These are phyloP conservation scores for Baeospora myosura DNA, from an alignment of 1,284 basidiomycete genomes.

Conservation along the genomic window DNA sequence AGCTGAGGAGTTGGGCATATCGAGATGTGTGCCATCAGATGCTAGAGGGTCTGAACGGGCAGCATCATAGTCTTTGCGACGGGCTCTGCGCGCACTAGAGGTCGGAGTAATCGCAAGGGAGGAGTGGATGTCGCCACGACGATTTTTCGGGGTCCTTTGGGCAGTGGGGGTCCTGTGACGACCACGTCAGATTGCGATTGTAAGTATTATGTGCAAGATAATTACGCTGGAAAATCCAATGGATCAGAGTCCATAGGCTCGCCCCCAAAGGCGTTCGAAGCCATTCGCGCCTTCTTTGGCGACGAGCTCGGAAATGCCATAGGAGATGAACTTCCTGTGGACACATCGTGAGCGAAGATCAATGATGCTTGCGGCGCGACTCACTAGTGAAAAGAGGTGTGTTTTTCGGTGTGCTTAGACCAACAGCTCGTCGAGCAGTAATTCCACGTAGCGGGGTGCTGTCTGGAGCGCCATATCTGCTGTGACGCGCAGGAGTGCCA, in stretches of 20 bases:
- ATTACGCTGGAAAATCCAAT: conserved; percentile 53
- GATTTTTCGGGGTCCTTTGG: conserved; percentile 57
- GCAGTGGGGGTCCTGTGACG: conserved; percentile 27
- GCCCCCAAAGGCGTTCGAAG: conserved; percentile 10
- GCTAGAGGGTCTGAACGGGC: conserved; percentile 32
- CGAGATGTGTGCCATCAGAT: conserved; percentile 51
- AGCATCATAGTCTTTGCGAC: conserved; percentile 6
- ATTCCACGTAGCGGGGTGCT: conserved; percentile 40
- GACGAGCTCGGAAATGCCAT: conserved; percentile 46
- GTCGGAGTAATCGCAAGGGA: conserved; percentile 61
- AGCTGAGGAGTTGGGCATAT: conserved; percentile 57
- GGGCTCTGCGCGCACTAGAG: conserved; percentile 23
- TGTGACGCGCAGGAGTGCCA: conserved; percentile 42
- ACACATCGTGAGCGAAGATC: conserved; percentile 30
- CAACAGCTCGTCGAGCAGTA: conserved; percentile 56
- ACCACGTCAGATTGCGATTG: neutral
- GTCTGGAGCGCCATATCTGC: conserved; percentile 26
- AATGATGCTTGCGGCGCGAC: conserved; percentile 33
- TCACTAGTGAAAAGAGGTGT: conserved; percentile 51
- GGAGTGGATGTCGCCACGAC: conserved; percentile 81
- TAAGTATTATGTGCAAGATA: neutral
- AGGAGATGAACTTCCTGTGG: conserved; percentile 44
- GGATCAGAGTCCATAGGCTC: conserved; percentile 49
- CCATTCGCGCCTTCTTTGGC: conserved; percentile 40
- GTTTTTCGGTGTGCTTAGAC: conserved; percentile 49